Base-by-base conservation (phyloP, 2,329 filamentous ascomycete species). In the Fusarium humuli region DNA sequence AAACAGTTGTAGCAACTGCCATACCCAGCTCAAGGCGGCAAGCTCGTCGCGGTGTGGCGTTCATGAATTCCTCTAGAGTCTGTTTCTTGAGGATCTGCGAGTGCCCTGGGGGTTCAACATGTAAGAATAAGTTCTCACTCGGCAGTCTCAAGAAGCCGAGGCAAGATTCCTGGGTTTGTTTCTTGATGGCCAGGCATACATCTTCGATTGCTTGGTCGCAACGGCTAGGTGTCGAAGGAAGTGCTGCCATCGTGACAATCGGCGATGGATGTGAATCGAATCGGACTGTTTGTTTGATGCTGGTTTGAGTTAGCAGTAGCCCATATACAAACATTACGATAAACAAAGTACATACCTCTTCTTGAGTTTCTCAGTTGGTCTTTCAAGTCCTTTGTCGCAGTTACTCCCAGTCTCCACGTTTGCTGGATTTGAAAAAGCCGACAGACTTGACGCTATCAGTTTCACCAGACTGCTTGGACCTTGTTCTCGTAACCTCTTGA, bases 321-420 rank as follows among this genome's bases (percentile, higher is more conserved):
- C 13, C 2, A 30, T 13, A 30, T 30, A 30, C 29, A 14, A 30
- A 30, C 2, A 30, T 3, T 14, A 6, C 13, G 12, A 30, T 5
- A 30, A 14, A 14, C 7, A 14, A 32, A n/a, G 1, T 3, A n/a
- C 34, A 2, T 12, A 7, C 34, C 10, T 37, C 10, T 37, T 37
- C 10, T n/a, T n/a, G 0, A 37, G 34, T 1, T 0, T 37, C 34
- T 12, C 0, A 1, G 34, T 37, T 0, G 6, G 18, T 0, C 10
- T 37, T 37, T 37, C 18, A 1, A 37, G 1, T 7, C 34, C 18
- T n/a, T 37, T n/a, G 10, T 37, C 2, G 34, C 3, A 37, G 10
- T 37, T 7, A n/a, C 10, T n/a, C 18, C 18, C 10, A 0, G 18
- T 37, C 6, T 37, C 3, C 3, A n/a, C 34, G 3, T 3, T 12